Evolutionary conservation across 1,139 yeast genomes (phyloP), one percentile per base, ranked within the genome.

Genomic region (Lodderomyces metapsilosis): DNA sequence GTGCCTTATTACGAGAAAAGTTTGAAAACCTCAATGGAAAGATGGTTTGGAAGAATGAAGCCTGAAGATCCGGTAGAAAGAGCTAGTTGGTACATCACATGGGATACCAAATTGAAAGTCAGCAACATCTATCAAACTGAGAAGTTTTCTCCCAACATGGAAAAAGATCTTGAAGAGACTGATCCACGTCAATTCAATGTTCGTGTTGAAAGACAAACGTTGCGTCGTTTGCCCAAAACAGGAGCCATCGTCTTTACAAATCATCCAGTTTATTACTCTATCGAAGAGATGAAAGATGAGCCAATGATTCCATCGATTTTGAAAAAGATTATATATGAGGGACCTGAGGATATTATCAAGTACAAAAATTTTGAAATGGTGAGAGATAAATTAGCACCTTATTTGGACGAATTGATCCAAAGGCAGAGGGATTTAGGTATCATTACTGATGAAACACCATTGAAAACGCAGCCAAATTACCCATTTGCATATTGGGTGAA

Each of bases 211-310:
- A 68, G 84, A 51, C 80, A 76, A 51, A 63, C 80, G 1, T 59
- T 76, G 41, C 57, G 80, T 40, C 65, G 76, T 47, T 63, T 77
- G 40, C 82, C 82, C 5, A 64, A 64, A 43, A 56, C 76, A 2
- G 57, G 59, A 34, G 78, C 78, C 1, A 68, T 75, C 39, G 66
- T 81, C 25, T 80, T 82, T 58, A 67, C 83, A 34, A 79, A 83
- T 56, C 89, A 84, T 55, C 89, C 89, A 3, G 68, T 82, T 9
- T 82, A 78, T 56, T 84, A 84, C 59, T 71, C 82, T 2, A 68
- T 84, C 43, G 88, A 82, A 20, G 89, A 84, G 54, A 82, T 84
- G 88, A 82, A 82, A 55, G 87, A 84, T 56, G 91, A 84, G 55
- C 88, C 89, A 7, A 58, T 79, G 61, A 69, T 84, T 25, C 89